Evolutionary conservation across 192 early-diverging fungal genomes (phyloP), one percentile per base, ranked within the genome.

Genomic region (Entomortierella parvispora): DNA sequence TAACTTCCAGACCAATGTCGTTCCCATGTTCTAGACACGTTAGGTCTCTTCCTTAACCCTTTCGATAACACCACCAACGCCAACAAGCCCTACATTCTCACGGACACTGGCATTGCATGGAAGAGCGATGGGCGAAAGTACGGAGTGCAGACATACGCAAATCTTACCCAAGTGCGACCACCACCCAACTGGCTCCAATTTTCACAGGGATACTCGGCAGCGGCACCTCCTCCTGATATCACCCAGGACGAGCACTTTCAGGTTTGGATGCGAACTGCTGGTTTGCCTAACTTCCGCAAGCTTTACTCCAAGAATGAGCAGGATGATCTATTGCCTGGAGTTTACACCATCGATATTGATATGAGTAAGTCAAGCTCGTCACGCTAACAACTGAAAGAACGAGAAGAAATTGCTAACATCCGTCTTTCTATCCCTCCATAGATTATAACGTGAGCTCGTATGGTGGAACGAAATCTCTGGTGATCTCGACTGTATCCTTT

Each of bases 191-290:
- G 98, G 98, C 47, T 44, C 14, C 81, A 63, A 4, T 97, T 86
- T 62, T 83, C 88, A 8, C 74, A 85, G 53, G 86, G 82, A 18
- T 86, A 88, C 45, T 77, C 82, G n/a, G 68, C 60, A 2, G 63
- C 65, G 17, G 85, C 90, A 45, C 81, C 89, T 34, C 88, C 80
- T 6, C 86, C 90, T 25, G 80, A 98, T 65, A 83, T 93, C 33
- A 58, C 70, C 17, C 58, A 68, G 10, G 84, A 93, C 83, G 90
- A 97, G 82, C 88, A 91, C 47, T 93, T 99, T 68, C 93, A 96
- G 68, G 98, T 99, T 20, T 99, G 98, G 98, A 97, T 99, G 96
- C 87, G 97, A 40, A 94, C 93, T 0, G 95, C 95, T 20, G 96
- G 97, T 11, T 85, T 97, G 54, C 98, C 98, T 32, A 95, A 90